phyloP scores from a whole-genome alignment of 2,329 filamentous ascomycete species.

The Chaetothyriales sp. region DNA sequence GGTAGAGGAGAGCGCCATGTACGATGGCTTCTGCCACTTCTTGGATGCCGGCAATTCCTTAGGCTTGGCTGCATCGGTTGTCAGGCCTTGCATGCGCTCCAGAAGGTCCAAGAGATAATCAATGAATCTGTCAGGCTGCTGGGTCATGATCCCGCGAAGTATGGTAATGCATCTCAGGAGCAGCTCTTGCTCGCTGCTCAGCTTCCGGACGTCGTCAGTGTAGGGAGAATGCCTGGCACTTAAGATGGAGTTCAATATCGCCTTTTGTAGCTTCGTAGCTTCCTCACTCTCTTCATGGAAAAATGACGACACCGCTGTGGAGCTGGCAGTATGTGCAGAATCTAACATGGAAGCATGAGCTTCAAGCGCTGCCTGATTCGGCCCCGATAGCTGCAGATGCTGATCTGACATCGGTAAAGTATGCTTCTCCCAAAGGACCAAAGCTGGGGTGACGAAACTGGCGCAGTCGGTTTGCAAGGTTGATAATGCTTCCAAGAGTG shows the following conservation, averaged over 20 bases:
- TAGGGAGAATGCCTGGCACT: constrained; percentile 14
- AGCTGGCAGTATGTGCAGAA: constrained; percentile 9
- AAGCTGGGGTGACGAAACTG: constrained; percentile 15
- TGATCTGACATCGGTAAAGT: constrained; percentile 4
- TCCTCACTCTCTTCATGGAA: constrained; percentile 1
- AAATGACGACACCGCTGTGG: constrained; percentile 5
- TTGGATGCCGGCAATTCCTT: constrained; percentile 7
- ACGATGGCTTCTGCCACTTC: constrained; percentile 47
- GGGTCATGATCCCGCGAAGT: constrained; percentile 19
- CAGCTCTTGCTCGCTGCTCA: constrained; percentile 15
- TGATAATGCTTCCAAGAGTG: constrained; percentile 5
- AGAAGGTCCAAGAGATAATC: constrained; percentile 64
- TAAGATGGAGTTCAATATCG: constrained; percentile 9
- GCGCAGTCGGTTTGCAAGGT: constrained; percentile 2
- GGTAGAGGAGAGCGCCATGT: constrained; percentile 60
- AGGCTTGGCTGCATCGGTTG: constrained; percentile 4
- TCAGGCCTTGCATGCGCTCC: constrained; percentile 45
- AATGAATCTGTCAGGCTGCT: constrained; percentile 52
- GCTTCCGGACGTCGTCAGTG: constrained; percentile 15
- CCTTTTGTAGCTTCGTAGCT: constrained; percentile 4
- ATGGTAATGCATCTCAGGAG: constrained; percentile 7
- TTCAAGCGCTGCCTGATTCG: constrained; percentile 17
- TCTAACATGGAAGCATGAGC: constrained; percentile 11
- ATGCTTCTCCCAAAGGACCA: constrained; percentile 10
- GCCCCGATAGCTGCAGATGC: constrained; percentile 11